A percentile compares a stretch with the other conserved stretches of the same genome.
These are phyloP conservation scores for Flagelloscypha sp. DNA, from an alignment of 768 basidiomycete species.

Conservation along the genomic window DNA sequence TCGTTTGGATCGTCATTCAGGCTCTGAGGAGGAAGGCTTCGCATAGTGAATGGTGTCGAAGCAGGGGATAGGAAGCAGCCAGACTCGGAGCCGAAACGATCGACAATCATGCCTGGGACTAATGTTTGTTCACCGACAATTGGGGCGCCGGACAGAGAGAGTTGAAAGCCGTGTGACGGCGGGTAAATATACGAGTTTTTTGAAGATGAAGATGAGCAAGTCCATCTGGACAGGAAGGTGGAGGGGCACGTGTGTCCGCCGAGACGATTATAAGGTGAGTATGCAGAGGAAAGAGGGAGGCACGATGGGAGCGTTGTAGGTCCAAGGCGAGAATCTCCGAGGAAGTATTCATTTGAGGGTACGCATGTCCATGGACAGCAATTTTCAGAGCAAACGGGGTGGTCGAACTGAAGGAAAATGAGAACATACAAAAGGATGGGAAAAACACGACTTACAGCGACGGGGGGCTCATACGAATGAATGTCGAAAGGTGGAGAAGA, in stretches of 20 bases:
- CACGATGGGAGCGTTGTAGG: background rate
- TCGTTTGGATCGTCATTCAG: background rate
- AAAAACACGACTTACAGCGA: too few relatives aligned
- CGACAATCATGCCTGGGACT: background rate
- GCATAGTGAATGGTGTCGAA: background rate
- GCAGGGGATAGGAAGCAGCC: constrained; percentile 1
- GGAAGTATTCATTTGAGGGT: too few relatives aligned
- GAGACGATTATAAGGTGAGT: background rate
- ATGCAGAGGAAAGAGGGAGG: background rate
- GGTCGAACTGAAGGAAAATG: too few relatives aligned
- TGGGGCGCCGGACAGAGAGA: background rate
- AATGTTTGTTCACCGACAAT: background rate
- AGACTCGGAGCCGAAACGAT: background rate
- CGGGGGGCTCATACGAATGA: too few relatives aligned
- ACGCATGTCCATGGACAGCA: too few relatives aligned
- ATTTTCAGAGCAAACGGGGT: too few relatives aligned
- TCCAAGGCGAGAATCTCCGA: background rate
- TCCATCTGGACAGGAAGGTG: background rate
- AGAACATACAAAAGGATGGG: too few relatives aligned
- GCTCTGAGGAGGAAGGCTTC: background rate
- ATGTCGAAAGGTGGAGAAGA: too few relatives aligned
- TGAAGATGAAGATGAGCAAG: too few relatives aligned
- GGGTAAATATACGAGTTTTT: background rate
- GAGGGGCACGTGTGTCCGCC: background rate
- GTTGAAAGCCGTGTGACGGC: background rate